Base-by-base conservation (phyloP, 495 filamentous ascomycete species). In the Lentithecium fluviatile region DNA sequence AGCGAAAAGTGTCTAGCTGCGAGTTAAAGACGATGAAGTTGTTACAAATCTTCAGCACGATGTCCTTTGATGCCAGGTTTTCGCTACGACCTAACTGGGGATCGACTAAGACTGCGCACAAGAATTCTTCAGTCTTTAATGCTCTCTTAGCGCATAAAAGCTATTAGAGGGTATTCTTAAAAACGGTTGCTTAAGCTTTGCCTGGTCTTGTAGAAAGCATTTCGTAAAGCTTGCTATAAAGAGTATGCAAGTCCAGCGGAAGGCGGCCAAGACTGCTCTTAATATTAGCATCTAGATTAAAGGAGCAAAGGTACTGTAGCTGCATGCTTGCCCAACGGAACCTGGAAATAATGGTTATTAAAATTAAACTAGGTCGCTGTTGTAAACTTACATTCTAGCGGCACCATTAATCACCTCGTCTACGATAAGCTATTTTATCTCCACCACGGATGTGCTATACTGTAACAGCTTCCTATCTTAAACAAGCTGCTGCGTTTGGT, bases 301-400 rank as follows among this genome's bases (percentile, higher is more conserved):
- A 52, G 8, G 60, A 52, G 43, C 73, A 69, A 7, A 75, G 57
- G 49, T 56, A 45, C 38, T 73, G 58, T 13, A 74, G 56, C 40
- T 76, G 71, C 21, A 74, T 54, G 42, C 71, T 66, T n/a, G 55
- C 71, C 69, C 70, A 74, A 6, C 68, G 71, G 36, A 75, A 76
- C 73, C 73, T 76, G 63, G 2, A 26, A 42, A 45, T 36, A 26
- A 10, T 24, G 40, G 21, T 43, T 21, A 61, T 20, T 11, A 53
- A 32, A 53, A 21, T 52, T 6, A 23, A 38, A 13, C 43, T 57
- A 25, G 0, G 19, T 24, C 40, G 29, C 36, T 40, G 17, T 32
- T 10, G 6, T 23, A 55, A 38, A 66, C 65, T 52, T 63, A 75
- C 75, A 77, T 77, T 48, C 75, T 72, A 12, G 66, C 32, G 32